Evolutionary conservation across 441 rosid species (phyloP).

Genomic region (Aquilaria agallochum): DNA sequence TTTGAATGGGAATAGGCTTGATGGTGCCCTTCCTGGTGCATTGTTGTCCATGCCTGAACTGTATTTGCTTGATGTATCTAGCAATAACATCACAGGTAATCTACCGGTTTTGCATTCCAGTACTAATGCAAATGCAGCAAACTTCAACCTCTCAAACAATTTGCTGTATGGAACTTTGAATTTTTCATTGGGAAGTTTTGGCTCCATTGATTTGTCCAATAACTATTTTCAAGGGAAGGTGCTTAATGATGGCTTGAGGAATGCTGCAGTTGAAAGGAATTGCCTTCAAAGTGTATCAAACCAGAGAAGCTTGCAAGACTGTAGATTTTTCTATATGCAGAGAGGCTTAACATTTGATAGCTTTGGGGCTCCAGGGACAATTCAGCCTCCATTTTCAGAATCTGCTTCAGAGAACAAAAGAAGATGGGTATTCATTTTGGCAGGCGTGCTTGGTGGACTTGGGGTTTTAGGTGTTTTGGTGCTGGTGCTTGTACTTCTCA

Average conservation of each 20-base stretch:
- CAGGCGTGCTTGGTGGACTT: conserved; percentile 52
- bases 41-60: conserved; percentile 39
- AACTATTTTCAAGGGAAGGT: conserved; percentile 61
- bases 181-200: conserved; percentile 28
- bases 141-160: conserved; percentile 56
- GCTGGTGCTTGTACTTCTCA: conserved; percentile 31
- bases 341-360: conserved; percentile 41
- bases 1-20: conserved; percentile 49
- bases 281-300: conserved; percentile 34
- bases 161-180: conserved; percentile 45
- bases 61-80: conserved; percentile 42
- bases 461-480: conserved; percentile 40
- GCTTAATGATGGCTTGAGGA: conserved; percentile 18
- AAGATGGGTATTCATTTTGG: conserved; percentile 35
- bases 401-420: conserved; percentile 23
- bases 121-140: conserved; percentile 18
- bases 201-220: conserved; percentile 40
- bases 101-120: conserved; percentile 21
- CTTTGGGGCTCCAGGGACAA: conserved; percentile 23
- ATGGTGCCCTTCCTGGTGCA: conserved; percentile 33
- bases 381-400: conserved; percentile 11
- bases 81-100: conserved; percentile 45
- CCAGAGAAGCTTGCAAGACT: conserved; percentile 44
- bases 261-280: conserved; percentile 37
- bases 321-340: conserved; percentile 37